These are phyloP conservation scores for Neophaeococcomyces aloes DNA, from an alignment of 2,329 filamentous ascomycete species.

Conservation along the genomic window DNA sequence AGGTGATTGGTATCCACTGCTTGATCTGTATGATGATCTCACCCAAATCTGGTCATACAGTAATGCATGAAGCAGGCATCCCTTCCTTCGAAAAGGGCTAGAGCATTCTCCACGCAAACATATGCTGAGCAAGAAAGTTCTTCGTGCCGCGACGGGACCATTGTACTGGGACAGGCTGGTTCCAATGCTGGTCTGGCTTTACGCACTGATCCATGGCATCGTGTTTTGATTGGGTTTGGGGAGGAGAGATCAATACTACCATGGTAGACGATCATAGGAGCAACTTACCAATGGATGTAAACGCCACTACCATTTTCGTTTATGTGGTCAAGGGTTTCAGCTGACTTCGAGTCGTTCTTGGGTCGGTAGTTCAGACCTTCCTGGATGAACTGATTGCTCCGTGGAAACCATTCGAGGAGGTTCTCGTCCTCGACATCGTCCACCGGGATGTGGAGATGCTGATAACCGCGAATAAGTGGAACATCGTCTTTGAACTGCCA, in stretches of 20 bases:
- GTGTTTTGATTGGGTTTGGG: background rate
- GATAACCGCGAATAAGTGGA: constrained; percentile 48
- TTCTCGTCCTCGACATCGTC: constrained; percentile 89
- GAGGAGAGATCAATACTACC: constrained; percentile 7
- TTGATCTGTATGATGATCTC: no score
- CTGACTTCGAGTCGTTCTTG: background rate
- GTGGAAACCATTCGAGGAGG: constrained; percentile 67
- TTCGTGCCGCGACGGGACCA: no score
- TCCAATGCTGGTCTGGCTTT: background rate
- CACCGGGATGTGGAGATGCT: constrained; percentile 70
- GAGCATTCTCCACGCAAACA: no score
- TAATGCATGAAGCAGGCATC: no score
- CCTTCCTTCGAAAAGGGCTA: no score
- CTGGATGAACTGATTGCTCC: constrained; percentile 73
- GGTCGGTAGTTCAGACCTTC: constrained; percentile 47
- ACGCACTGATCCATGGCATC: background rate
- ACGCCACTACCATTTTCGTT: constrained; percentile 45
- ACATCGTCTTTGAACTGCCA: constrained; percentile 45
- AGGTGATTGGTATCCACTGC: no score
- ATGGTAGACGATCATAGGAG: constrained; percentile 1
- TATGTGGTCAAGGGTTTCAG: background rate
- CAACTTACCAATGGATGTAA: constrained; percentile 59
- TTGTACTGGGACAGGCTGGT: no score
- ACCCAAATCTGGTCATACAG: no score
- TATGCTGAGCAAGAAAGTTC: no score